These are phyloP conservation scores for Coemansia sp. DNA, from an alignment of 192 early-diverging fungal genomes.

Conservation along the genomic window DNA sequence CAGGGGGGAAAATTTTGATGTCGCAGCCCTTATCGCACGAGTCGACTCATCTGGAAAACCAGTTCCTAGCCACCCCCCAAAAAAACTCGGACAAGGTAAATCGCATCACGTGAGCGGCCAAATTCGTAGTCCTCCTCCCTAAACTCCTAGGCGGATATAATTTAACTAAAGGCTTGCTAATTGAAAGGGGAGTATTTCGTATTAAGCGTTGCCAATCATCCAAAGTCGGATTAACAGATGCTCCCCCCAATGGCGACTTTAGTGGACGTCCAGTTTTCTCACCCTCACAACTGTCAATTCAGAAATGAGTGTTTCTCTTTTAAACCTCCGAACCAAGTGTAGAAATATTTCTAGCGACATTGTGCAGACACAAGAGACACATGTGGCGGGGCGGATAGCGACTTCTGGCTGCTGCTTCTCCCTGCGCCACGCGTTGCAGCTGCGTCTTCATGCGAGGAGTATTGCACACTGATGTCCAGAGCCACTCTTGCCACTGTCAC, in stretches of 20 bases:
- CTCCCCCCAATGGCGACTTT: too few species aligned
- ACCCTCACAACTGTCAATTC: too few species aligned
- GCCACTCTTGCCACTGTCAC: background rate
- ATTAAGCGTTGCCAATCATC: too few species aligned
- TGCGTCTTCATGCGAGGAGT: background rate
- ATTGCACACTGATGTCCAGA: background rate
- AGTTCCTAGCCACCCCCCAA: background rate
- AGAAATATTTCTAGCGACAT: background rate
- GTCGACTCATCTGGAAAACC: background rate
- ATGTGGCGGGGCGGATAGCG: background rate
- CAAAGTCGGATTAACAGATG: too few species aligned
- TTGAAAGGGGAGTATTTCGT: too few species aligned
- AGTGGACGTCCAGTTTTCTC: too few species aligned
- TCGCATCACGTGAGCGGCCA: constrained; percentile 1
- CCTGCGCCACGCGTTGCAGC: background rate
- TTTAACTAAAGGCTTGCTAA: too few species aligned
- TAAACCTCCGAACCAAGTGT: background rate
- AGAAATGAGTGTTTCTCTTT: too few species aligned
- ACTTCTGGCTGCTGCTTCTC: background rate
- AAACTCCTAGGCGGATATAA: background rate
- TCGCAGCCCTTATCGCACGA: background rate
- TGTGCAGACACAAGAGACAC: background rate
- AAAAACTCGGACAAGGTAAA: background rate
- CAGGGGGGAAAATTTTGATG: background rate
- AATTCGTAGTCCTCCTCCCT: background rate